phyloP scores from a whole-genome alignment of 495 filamentous ascomycete species.

The Beverwykella pulmonaria region DNA sequence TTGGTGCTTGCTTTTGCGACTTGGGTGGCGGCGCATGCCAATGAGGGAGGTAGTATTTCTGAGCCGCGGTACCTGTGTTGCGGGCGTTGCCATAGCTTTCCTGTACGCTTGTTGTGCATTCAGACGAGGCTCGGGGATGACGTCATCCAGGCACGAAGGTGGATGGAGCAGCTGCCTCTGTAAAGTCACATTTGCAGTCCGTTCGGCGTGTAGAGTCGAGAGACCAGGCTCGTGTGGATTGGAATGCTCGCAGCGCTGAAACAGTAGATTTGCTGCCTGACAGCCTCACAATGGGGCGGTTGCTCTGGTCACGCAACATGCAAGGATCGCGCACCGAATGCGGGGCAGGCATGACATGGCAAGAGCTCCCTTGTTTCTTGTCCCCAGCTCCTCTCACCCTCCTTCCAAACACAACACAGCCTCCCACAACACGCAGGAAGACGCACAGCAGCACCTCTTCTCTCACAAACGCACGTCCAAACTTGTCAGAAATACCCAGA shows the following conservation, averaged over 20 bases:
- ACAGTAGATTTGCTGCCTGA: not conserved
- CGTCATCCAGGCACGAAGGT: not conserved
- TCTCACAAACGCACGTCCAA: not conserved
- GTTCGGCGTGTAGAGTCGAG: not conserved
- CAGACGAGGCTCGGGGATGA: not conserved
- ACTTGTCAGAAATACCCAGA: not conserved
- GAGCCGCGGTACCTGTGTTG: too few relatives aligned
- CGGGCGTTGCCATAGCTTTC: too few relatives aligned
- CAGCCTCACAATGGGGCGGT: not conserved
- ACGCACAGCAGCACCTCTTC: not conserved
- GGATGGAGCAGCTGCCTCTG: too few relatives aligned
- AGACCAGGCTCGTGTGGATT: not conserved
- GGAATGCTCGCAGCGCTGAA: not conserved
- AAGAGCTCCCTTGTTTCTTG: not conserved
- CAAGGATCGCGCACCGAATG: constrained; percentile 3
- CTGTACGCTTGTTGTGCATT: not conserved
- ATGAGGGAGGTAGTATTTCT: too few relatives aligned
- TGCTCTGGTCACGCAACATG: constrained; percentile 10
- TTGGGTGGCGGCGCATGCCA: too few relatives aligned
- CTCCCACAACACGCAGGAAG: not conserved
- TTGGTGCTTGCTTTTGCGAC: not conserved
- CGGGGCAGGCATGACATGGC: not conserved
- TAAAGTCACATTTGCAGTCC: too few relatives aligned
- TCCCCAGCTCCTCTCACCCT: not conserved
- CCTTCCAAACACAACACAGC: not conserved